A percentile compares a stretch with the other conserved stretches of the same genome.
phyloP scores from a whole-genome alignment of 495 filamentous ascomycete genomes.

The Hypoxylon cercidicola region DNA sequence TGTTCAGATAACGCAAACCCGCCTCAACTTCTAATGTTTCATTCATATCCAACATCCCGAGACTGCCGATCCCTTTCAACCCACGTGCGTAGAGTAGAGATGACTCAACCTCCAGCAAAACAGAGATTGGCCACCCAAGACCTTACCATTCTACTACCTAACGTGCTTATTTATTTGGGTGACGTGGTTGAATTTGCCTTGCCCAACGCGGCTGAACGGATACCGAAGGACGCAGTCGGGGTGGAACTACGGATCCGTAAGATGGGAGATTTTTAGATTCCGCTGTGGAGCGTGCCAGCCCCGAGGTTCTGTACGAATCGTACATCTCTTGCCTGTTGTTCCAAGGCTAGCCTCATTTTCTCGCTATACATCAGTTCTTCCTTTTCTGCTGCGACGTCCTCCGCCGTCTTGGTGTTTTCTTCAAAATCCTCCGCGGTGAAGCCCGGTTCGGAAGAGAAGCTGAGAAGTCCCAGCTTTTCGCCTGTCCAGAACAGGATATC shows the following conservation, averaged over 20 bases:
- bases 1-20: slow-evolving; percentile 42
- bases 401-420: slow-evolving; percentile 51
- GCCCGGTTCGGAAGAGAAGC: slow-evolving; percentile 64
- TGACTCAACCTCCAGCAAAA: slow-evolving; percentile 16
- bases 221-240: slow-evolving; percentile 9
- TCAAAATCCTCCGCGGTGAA: slow-evolving; percentile 60
- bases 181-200: slow-evolving; percentile 35
- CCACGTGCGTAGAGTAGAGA: slow-evolving; percentile 31
- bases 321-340: slow-evolving; percentile 84
- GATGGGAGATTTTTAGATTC: slow-evolving; percentile 21
- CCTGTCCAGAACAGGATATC: slow-evolving; percentile 85
- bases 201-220: slow-evolving; percentile 11
- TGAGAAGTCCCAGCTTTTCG: slow-evolving; percentile 77
- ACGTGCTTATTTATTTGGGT: slow-evolving; percentile 14
- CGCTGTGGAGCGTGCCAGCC: slow-evolving; percentile 36
- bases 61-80: slow-evolving; percentile 34
- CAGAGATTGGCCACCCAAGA: not conserved
- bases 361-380: slow-evolving; percentile 67
- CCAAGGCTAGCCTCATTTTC: slow-evolving; percentile 78
- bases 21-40: slow-evolving; percentile 32
- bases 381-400: slow-evolving; percentile 56
- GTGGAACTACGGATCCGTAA: slow-evolving; percentile 16
- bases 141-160: slow-evolving; percentile 12
- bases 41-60: slow-evolving; percentile 22
- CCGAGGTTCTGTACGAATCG: slow-evolving; percentile 79